Evolutionary conservation across 1,139 yeast genomes (phyloP).

Genomic region (Scheffersomyces lignicola): DNA sequence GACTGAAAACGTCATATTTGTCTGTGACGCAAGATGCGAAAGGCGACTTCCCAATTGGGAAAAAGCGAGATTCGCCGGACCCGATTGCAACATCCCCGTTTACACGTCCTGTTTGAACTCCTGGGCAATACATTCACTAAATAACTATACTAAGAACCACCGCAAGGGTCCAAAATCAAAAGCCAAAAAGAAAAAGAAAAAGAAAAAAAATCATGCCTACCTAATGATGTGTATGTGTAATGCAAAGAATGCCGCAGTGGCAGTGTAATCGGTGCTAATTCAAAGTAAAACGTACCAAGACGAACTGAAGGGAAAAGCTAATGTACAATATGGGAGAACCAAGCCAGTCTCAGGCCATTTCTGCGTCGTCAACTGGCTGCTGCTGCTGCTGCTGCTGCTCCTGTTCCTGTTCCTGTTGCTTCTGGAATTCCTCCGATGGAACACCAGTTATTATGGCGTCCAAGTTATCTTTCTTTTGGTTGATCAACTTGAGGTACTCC

Average conservation of each 20-base stretch:
- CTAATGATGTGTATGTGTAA: neutral
- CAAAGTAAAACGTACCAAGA: neutral
- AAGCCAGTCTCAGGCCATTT: constrained; percentile 15
- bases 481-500: constrained; percentile 34
- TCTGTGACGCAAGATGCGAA: neutral
- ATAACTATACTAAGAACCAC: no score
- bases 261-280: no score
- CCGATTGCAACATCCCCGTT: no score
- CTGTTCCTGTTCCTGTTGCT: constrained; percentile 10
- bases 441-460: constrained; percentile 43
- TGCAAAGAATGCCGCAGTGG: no score
- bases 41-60: no score
- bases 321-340: neutral
- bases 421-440: constrained; percentile 22
- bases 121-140: no score
- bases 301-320: neutral
- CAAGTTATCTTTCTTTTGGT: constrained; percentile 41
- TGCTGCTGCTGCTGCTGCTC: constrained; percentile 9
- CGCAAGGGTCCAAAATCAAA: neutral
- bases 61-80: no score
- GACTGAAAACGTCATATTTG: neutral
- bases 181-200: neutral
- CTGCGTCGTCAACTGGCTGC: constrained; percentile 14
- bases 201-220: neutral
- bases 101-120: no score